These are phyloP conservation scores for Pouteria campechiana DNA, from an alignment of 179 eudicot genomes.

Conservation along the genomic window DNA sequence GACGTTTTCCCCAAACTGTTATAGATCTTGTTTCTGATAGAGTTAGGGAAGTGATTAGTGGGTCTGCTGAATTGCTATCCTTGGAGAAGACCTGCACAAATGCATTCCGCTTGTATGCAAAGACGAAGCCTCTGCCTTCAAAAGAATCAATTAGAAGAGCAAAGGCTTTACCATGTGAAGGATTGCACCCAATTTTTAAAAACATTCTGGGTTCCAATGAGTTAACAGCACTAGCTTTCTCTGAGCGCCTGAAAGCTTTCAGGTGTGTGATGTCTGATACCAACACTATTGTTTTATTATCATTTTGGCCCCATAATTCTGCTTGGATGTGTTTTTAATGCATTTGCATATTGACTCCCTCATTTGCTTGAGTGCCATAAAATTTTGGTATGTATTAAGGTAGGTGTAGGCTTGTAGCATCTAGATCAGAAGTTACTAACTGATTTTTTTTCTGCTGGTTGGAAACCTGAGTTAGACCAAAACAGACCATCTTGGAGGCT, in stretches of 20 bases:
- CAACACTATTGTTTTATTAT: not conserved
- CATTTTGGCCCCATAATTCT: not conserved
- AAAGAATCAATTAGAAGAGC: slow-evolving; percentile 78
- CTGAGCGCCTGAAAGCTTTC: slow-evolving; percentile 79
- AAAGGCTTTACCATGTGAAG: slow-evolving; percentile 72
- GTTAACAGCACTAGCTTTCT: slow-evolving; percentile 69
- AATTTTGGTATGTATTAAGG: too few relatives aligned
- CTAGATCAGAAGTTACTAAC: too few relatives aligned
- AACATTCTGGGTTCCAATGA: slow-evolving; percentile 49
- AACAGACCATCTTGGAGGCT: slow-evolving; percentile 93
- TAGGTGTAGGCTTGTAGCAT: too few relatives aligned
- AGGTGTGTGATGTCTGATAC: too few relatives aligned
- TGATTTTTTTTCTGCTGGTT: not conserved
- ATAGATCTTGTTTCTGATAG: slow-evolving; percentile 76
- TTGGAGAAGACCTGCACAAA: slow-evolving; percentile 44
- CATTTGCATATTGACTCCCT: not conserved
- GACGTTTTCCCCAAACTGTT: slow-evolving; percentile 80
- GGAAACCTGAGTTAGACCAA: slow-evolving; percentile 59
- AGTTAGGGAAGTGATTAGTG: slow-evolving; percentile 66
- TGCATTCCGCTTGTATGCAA: slow-evolving; percentile 56
- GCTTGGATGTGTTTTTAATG: not conserved
- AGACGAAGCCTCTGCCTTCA: slow-evolving; percentile 64
- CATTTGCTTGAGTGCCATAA: too few relatives aligned
- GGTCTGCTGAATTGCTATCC: slow-evolving; percentile 54
- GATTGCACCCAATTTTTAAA: slow-evolving; percentile 86